Evolutionary conservation across 148 eudicot species (phyloP).

Genomic region (Tetragonia tetragonoides): DNA sequence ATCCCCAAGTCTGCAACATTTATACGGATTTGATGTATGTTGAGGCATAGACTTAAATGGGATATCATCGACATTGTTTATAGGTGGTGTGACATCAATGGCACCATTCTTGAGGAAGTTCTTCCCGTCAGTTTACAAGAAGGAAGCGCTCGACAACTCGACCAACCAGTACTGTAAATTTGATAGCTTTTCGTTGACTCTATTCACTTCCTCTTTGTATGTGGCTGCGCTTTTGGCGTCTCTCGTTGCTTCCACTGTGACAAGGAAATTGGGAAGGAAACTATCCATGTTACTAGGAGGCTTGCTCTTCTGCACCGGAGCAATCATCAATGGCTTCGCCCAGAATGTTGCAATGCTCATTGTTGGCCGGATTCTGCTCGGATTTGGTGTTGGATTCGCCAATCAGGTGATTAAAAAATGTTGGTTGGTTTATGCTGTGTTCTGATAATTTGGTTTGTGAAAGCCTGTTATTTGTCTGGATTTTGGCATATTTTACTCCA

Average conservation of each 20-base stretch:
- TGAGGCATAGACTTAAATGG: background rate
- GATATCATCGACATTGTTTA: background rate
- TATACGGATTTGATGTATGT: too few relatives aligned
- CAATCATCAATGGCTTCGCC: conserved; percentile 49
- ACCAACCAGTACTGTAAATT: conserved; percentile 62
- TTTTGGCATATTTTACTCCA: background rate
- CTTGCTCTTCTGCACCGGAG: conserved; percentile 43
- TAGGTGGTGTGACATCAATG: conserved; percentile 72
- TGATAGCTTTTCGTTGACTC: conserved; percentile 44
- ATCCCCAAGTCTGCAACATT: background rate
- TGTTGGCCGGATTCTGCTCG: conserved; percentile 54
- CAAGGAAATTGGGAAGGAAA: conserved; percentile 48
- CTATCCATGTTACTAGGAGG: conserved; percentile 59
- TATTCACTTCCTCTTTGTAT: conserved; percentile 63
- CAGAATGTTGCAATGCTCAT: conserved; percentile 46
- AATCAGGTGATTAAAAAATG: conserved; percentile 38
- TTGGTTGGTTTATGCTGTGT: background rate
- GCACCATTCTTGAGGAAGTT: conserved; percentile 50
- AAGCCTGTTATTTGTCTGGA: background rate
- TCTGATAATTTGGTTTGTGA: background rate
- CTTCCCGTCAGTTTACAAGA: conserved; percentile 45
- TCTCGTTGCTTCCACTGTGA: conserved; percentile 55
- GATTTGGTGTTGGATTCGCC: conserved; percentile 59
- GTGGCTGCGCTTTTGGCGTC: conserved; percentile 57
- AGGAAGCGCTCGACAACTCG: conserved; percentile 27